These are phyloP conservation scores for Pyrrhoderma lamaoense DNA, from an alignment of 1,284 basidiomycete genomes.

Conservation along the genomic window DNA sequence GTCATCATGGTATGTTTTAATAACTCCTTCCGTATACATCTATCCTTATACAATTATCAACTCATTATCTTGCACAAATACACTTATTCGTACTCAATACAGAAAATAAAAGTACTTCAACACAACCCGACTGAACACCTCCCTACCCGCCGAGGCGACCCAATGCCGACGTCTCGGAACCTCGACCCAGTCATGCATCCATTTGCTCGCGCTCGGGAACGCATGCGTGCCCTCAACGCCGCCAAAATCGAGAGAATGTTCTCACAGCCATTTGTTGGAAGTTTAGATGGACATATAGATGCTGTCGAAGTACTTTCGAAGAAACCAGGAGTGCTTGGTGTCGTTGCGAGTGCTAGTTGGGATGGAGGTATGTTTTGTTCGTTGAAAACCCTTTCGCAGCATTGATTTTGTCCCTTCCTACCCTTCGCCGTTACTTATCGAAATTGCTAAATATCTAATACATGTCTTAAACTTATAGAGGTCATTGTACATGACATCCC, in stretches of 20 bases:
- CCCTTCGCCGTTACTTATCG: too few species aligned
- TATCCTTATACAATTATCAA: too few species aligned
- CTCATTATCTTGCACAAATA: too few species aligned
- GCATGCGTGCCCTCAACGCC: slow-evolving; percentile 89
- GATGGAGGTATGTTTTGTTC: slow-evolving; percentile 71
- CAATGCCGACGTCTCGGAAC: slow-evolving; percentile 85
- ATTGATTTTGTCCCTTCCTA: too few species aligned
- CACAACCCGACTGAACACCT: slow-evolving; percentile 75
- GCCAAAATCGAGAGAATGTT: slow-evolving; percentile 97
- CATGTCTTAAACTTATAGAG: slow-evolving; percentile 36
- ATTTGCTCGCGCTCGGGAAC: slow-evolving; percentile 88
- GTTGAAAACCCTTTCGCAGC: too few species aligned
- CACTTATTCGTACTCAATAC: slow-evolving; percentile 3
- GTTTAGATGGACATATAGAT: slow-evolving; percentile 90
- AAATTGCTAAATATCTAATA: neutral
- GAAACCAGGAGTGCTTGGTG: slow-evolving; percentile 71
- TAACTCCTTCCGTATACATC: too few species aligned
- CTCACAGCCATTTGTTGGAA: slow-evolving; percentile 90
- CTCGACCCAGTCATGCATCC: slow-evolving; percentile 93
- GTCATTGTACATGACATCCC: slow-evolving; percentile 87
- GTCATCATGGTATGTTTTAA: too few species aligned
- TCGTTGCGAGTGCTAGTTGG: slow-evolving; percentile 91
- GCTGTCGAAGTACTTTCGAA: slow-evolving; percentile 86
- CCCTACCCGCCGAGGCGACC: slow-evolving; percentile 66
- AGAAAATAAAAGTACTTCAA: slow-evolving; percentile 88